Evolutionary conservation across 176 grass and related monocot genomes (phyloP).

Genomic region (Aegilops sharonensis): DNA sequence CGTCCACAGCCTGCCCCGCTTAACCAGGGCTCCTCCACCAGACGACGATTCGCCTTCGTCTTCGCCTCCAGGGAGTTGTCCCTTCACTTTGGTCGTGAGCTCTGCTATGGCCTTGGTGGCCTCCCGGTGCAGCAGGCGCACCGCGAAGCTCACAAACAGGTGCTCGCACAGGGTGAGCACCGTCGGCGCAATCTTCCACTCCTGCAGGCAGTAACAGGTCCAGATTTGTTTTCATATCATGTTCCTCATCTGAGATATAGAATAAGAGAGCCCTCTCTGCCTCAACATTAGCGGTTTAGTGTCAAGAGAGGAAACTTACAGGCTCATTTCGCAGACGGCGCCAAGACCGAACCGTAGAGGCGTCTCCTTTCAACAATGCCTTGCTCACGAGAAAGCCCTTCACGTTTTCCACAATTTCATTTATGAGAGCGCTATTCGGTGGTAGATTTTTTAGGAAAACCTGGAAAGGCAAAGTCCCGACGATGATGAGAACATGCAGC

Average conservation of each 20-base stretch:
- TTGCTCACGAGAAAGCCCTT: slow-evolving; percentile 78
- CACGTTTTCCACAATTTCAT: slow-evolving; percentile 73
- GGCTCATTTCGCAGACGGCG: slow-evolving; percentile 64
- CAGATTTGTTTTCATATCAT: neutral
- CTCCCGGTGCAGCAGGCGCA: slow-evolving; percentile 57
- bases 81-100: slow-evolving; percentile 33
- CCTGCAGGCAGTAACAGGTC: slow-evolving; percentile 38
- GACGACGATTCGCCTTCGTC: neutral
- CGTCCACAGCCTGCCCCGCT: slow-evolving; percentile 45
- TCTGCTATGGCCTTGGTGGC: slow-evolving; percentile 42
- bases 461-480: slow-evolving; percentile 7
- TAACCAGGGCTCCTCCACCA: slow-evolving; percentile 8
- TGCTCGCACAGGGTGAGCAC: slow-evolving; percentile 76
- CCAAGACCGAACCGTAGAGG: slow-evolving; percentile 41
- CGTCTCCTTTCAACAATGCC: slow-evolving; percentile 72
- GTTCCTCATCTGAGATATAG: neutral
- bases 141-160: slow-evolving; percentile 76
- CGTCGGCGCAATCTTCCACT: slow-evolving; percentile 75
- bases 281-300: too few relatives aligned
- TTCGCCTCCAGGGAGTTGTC: slow-evolving; percentile 5
- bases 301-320: slow-evolving; percentile 38
- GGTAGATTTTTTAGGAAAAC: slow-evolving; percentile 86
- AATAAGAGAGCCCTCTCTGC: neutral
- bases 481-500: neutral
- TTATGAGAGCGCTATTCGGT: slow-evolving; percentile 71